Evolutionary conservation across 345 rosid genomes (phyloP).

Genomic region (Eucalyptus fibrosa): DNA sequence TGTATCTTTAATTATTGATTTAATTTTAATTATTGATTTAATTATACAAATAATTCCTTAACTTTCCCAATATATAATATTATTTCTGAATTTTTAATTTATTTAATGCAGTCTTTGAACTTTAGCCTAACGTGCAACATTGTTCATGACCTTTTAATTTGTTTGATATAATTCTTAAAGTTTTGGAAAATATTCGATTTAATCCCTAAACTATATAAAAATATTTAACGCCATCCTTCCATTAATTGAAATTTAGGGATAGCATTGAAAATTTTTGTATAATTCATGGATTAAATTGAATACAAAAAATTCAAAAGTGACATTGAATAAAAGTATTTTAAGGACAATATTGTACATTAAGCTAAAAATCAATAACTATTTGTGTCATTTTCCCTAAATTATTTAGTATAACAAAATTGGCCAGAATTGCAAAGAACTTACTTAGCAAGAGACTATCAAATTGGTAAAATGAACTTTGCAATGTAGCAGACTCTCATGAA

Average conservation of each 20-base stretch:
- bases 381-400: neutral
- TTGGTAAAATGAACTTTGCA: neutral
- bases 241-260: neutral
- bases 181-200: no score
- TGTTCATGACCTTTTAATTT: no score
- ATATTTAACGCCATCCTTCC: no score
- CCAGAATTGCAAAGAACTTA: neutral
- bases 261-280: no score
- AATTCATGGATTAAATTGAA: neutral
- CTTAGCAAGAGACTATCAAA: neutral
- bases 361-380: no score
- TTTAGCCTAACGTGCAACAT: no score
- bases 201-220: no score
- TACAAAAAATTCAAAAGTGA: neutral
- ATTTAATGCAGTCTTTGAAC: rapidly evolving
- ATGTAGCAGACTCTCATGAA: neutral
- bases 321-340: neutral
- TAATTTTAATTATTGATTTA: neutral
- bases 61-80: no score
- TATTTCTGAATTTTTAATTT: rapidly evolving
- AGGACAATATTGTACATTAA: rapidly evolving
- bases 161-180: rapidly evolving
- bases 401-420: neutral
- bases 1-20: neutral
- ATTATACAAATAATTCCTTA: rapidly evolving